Evolutionary conservation across 768 basidiomycete species (phyloP).

Genomic region (Pleurotus eryngii): DNA sequence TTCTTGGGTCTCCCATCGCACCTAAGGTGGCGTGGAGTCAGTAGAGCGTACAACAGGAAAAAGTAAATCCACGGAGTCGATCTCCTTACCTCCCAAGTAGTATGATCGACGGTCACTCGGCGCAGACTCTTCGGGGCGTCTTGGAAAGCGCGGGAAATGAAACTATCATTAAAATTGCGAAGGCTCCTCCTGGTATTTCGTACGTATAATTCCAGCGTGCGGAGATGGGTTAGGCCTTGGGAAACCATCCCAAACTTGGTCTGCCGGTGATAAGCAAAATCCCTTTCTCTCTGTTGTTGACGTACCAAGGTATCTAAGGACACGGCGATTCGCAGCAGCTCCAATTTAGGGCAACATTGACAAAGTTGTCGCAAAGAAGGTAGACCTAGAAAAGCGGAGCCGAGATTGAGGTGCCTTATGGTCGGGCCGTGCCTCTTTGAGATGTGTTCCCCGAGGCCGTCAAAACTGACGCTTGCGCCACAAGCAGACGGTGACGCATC

Average conservation of each 20-base stretch:
- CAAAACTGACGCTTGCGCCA: constrained; percentile 21
- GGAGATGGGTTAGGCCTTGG: not conserved
- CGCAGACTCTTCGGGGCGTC: not conserved
- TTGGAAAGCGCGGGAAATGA: not conserved
- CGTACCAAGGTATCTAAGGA: not conserved
- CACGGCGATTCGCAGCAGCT: constrained; percentile 10
- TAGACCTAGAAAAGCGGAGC: constrained; percentile 21
- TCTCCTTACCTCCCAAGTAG: not conserved
- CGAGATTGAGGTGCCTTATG: constrained; percentile 25
- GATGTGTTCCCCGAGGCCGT: constrained; percentile 33
- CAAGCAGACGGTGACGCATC: not conserved
- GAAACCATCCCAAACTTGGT: not conserved
- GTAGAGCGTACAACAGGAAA: not conserved
- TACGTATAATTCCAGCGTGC: not conserved
- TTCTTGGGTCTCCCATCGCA: not conserved
- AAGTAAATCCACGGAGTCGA: no score
- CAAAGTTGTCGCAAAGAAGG: constrained; percentile 16
- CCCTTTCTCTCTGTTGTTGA: not conserved
- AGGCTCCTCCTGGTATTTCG: not conserved
- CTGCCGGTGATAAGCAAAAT: not conserved
- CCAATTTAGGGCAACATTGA: constrained; percentile 15
- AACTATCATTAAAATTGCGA: not conserved
- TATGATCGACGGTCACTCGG: not conserved
- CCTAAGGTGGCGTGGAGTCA: not conserved
- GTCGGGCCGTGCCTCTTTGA: constrained; percentile 23